Evolutionary conservation across 2,329 filamentous ascomycete species (phyloP), one percentile per base, ranked within the genome.

Genomic region (Pezicula neosporulosa): DNA sequence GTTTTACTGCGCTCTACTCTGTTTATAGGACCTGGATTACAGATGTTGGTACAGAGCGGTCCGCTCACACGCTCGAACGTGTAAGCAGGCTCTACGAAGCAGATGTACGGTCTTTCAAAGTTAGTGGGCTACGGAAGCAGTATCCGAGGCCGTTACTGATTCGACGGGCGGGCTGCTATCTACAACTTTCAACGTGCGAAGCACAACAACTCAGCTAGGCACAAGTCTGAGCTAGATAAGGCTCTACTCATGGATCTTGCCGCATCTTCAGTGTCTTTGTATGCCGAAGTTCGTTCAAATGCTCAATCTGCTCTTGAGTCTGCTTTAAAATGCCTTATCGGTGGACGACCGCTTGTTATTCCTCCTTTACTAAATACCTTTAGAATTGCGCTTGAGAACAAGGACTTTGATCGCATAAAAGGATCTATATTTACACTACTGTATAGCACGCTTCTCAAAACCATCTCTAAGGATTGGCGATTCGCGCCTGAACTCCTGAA

Each of bases 11-110:
- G 1, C 72, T 99, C 2, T 99, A 96, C 70, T 88, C 88, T 19
- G 90, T 93, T 1, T 99, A 97, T 68, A 81, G 90, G 41, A 94
- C 90, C 8, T 99, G 92, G 91, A 97, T 99, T 63, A 91, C 96
- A 1, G 94, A 99, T 63, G 92, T 99, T 38, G 94, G 95, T 16
- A 95, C 97, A 54, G 94, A 99, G 71, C 82, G 93, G 53, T 97
- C 93, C 16, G 93, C 94, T 0, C 94, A 97, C 67, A 89, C 95
- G 2, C 76, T 97, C 9, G 94, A 99, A 67, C 81, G 94, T 18
- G 86, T 97, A 13, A 83, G 88, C 4, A 83, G 91, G 48, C 80
- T 99, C 1, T 87, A 97, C 66, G 85, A 86, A 61, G 86, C 90
- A 6, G 94, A 99, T 63, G 87, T 92, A 54, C 84, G 90, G 21